Evolutionary conservation across 2,329 filamentous ascomycete genomes (phyloP).

Genomic region (Xylaria sp.): DNA sequence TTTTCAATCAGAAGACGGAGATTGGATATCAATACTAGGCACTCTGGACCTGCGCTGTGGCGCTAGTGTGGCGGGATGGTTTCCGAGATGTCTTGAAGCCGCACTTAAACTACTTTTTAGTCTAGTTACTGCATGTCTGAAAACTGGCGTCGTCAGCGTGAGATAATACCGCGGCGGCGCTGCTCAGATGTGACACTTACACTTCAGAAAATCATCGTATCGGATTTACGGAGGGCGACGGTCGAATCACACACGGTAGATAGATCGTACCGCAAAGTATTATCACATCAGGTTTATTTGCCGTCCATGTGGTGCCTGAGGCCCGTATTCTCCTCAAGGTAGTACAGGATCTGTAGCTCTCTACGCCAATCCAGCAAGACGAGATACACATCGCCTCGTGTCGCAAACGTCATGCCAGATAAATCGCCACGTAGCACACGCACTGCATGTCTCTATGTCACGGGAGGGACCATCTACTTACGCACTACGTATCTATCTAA

Average conservation of each 20-base stretch:
- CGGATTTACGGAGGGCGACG: background rate
- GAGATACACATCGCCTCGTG: background rate
- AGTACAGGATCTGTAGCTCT: background rate
- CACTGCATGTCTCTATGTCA: slow-evolving; percentile 22
- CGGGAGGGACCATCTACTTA: background rate
- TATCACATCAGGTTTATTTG: too few species aligned
- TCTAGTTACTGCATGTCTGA: background rate
- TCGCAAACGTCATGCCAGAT: slow-evolving; percentile 29
- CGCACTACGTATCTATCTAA: background rate
- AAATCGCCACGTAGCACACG: slow-evolving; percentile 34
- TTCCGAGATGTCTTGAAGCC: slow-evolving; percentile 1
- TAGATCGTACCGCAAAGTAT: background rate
- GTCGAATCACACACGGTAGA: background rate
- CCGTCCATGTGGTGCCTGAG: background rate
- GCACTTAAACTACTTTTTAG: background rate
- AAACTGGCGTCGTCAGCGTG: background rate
- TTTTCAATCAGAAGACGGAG: background rate
- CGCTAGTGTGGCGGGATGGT: background rate
- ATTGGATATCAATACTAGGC: background rate
- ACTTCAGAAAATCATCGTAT: too few species aligned
- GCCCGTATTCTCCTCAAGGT: background rate
- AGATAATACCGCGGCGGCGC: background rate
- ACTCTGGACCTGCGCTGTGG: background rate
- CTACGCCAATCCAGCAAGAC: background rate
- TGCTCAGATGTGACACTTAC: background rate